phyloP scores from a whole-genome alignment of 768 basidiomycete genomes.

The Suillus spraguei region DNA sequence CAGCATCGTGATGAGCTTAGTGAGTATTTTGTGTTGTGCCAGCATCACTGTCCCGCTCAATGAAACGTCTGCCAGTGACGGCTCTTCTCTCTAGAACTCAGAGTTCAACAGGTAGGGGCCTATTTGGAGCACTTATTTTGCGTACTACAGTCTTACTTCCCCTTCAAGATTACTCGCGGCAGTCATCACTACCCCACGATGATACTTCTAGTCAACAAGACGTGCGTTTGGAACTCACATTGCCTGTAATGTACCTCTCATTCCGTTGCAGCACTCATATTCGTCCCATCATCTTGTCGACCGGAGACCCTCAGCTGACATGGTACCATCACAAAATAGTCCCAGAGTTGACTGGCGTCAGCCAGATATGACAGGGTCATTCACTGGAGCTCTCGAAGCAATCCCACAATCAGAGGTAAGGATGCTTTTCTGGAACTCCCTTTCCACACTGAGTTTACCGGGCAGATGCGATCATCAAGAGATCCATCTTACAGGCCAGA shows the following conservation, averaged over 20 bases:
- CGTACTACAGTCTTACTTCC: conserved; percentile 21
- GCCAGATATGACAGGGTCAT: conserved; percentile 33
- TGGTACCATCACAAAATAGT: conserved; percentile 35
- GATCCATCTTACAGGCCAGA: conserved; percentile 38
- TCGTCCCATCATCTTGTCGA: conserved; percentile 36
- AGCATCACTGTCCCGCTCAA: conserved; percentile 8
- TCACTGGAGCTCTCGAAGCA: conserved; percentile 29
- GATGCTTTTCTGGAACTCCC: conserved; percentile 16
- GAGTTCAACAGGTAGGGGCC: conserved; percentile 32
- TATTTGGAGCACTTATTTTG: conserved; percentile 12
- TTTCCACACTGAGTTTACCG: conserved; percentile 33
- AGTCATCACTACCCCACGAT: conserved; percentile 33
- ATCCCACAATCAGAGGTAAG: conserved; percentile 38
- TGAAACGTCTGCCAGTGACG: conserved; percentile 31
- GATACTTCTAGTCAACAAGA: conserved; percentile 35
- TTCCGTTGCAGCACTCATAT: conserved; percentile 26
- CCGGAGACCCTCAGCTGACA: conserved; percentile 33
- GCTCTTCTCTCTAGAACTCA: conserved; percentile 38
- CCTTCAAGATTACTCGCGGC: conserved; percentile 35
- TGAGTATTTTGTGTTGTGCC: conserved; percentile 30
- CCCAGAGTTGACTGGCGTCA: conserved; percentile 38
- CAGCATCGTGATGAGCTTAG: conserved; percentile 67
- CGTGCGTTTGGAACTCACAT: conserved; percentile 29
- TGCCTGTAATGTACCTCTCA: conserved; percentile 22
- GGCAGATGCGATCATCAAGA: conserved; percentile 40